Evolutionary conservation across 2,329 filamentous ascomycete species (phyloP).

Genomic region (Epicoccum nigrum): DNA sequence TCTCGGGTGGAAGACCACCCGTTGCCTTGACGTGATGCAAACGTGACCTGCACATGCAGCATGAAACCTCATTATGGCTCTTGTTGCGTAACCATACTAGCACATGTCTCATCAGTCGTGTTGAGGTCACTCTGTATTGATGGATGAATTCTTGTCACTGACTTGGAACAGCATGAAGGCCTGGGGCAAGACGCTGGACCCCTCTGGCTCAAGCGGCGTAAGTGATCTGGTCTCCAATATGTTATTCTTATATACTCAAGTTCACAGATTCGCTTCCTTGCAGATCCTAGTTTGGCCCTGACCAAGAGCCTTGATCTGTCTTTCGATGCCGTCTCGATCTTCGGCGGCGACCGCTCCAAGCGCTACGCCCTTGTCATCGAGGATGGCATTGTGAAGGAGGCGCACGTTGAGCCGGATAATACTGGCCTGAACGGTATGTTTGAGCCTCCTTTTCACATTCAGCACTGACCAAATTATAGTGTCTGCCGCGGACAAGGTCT

Average conservation of each 20-base stretch:
- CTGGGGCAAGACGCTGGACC: conserved; percentile 80
- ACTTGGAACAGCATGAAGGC: conserved; percentile 75
- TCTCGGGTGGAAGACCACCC: conserved; percentile 17
- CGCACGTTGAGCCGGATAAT: conserved; percentile 86
- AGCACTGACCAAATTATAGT: conserved; percentile 26
- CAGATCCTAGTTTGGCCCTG: conserved; percentile 79
- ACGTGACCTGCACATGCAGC: conserved; percentile 18
- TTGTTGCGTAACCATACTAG: conserved; percentile 11
- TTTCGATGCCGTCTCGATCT: conserved; percentile 80
- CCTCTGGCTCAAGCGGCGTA: conserved; percentile 75
- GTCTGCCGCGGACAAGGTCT: conserved; percentile 42
- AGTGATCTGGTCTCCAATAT: conserved; percentile 47
- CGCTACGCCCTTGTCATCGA: conserved; percentile 84
- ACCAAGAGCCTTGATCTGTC: conserved; percentile 81
- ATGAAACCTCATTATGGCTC: conserved; percentile 12
- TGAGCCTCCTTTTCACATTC: not conserved
- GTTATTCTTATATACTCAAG: conserved; percentile 16
- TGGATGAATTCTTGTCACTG: conserved; percentile 13
- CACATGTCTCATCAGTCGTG: conserved; percentile 16
- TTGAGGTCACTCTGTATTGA: conserved; percentile 1
- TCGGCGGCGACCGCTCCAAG: conserved; percentile 84
- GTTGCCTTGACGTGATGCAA: conserved; percentile 17
- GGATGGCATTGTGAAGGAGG: conserved; percentile 81
- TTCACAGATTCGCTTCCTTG: conserved; percentile 81
- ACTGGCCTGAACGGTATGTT: conserved; percentile 76